Conservation (phyloP, 2,329 filamentous ascomycete species). For the Curvularia sp. region DNA sequence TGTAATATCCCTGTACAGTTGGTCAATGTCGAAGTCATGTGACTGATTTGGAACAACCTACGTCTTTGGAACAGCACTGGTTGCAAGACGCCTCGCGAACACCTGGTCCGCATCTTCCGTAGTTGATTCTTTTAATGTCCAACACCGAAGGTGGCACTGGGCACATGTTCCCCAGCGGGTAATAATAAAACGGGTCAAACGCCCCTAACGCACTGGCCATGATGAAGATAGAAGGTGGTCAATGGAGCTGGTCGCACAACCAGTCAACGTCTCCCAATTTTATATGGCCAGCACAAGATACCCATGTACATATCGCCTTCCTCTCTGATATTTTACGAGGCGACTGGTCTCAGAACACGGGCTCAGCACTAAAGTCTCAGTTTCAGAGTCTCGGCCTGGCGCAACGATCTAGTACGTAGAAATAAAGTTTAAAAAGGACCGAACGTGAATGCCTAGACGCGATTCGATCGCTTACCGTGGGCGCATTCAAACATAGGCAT, state of each 20-base stretch:
- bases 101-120: conserved; percentile 8
- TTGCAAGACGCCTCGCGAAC: conserved; percentile 1
- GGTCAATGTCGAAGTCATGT: neutral
- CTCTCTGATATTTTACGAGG: neutral
- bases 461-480: neutral
- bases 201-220: neutral
- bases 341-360: neutral
- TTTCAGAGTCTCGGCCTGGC: neutral
- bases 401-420: neutral
- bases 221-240: neutral
- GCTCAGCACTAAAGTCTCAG: neutral
- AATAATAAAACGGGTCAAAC: conserved; percentile 6
- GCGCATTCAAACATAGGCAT: neutral
- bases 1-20: neutral
- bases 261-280: neutral
- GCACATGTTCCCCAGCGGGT: neutral
- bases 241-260: neutral
- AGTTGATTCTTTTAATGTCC: neutral
- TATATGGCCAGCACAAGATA: neutral
- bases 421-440: neutral
- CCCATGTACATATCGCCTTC: neutral
- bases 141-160: conserved; percentile 1
- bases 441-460: neutral
- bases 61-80: conserved; percentile 4
- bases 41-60: neutral